Percentiles rank a stretch among this genome's conserved stretches.
phyloP scores from a whole-genome alignment of 495 filamentous ascomycete species.

The Niebla homalea region DNA sequence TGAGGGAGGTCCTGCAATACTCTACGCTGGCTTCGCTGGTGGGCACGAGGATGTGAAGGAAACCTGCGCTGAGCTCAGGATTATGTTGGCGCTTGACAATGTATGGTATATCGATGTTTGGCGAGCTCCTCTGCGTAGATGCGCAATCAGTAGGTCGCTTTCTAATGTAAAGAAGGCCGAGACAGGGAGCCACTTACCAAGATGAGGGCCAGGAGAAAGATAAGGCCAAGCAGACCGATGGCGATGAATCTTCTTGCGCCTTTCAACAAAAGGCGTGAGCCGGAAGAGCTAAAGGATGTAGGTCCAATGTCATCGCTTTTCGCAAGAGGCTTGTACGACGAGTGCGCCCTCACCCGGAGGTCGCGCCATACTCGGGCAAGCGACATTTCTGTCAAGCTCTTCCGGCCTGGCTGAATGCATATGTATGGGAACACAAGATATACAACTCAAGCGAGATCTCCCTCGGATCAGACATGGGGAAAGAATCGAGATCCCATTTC shows the following conservation, averaged over 20 bases:
- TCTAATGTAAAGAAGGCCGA: not conserved
- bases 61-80: not conserved
- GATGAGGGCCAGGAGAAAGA: not conserved
- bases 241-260: not conserved
- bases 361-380: not conserved
- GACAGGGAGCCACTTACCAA: not conserved
- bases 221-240: not conserved
- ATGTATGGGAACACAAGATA: too few relatives aligned
- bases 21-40: slow-evolving; percentile 33
- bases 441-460: too few relatives aligned
- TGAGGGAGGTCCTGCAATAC: slow-evolving; percentile 46
- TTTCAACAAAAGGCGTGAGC: not conserved
- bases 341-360: not conserved
- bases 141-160: not conserved
- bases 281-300: not conserved
- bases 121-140: not conserved
- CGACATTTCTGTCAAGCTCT: not conserved
- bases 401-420: too few relatives aligned
- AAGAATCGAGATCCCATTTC: too few relatives aligned
- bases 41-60: slow-evolving; percentile 46
- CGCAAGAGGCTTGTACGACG: not conserved
- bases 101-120: not conserved
- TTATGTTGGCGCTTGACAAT: not conserved
- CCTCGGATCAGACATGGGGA: too few relatives aligned
- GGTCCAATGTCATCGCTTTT: not conserved